Conservation (phyloP, 192 early-diverging fungal genomes). For the Umbelopsis vinacea region DNA sequence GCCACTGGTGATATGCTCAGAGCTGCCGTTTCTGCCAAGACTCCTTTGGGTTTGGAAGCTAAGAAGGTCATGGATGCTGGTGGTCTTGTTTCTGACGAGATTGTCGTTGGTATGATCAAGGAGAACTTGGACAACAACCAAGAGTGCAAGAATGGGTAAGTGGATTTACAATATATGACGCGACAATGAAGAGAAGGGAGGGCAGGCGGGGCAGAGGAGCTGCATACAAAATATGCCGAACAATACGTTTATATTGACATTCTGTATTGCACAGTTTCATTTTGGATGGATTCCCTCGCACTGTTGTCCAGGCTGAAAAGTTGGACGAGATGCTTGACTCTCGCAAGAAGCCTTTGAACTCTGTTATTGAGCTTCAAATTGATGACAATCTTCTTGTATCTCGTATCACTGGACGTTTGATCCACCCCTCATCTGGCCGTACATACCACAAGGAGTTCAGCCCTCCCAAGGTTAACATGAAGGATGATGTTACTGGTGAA, state of each 20-base stretch:
- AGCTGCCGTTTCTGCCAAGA: slow-evolving; percentile 91
- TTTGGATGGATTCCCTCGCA: slow-evolving; percentile 98
- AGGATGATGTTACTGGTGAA: slow-evolving; percentile 97
- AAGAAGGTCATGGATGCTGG: slow-evolving; percentile 99
- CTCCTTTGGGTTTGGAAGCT: slow-evolving; percentile 91
- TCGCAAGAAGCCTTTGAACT: slow-evolving; percentile 78
- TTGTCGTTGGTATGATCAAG: slow-evolving; percentile 96
- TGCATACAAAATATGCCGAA: no score
- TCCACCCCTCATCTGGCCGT: slow-evolving; percentile 91
- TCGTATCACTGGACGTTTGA: slow-evolving; percentile 95
- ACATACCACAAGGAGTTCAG: slow-evolving; percentile 97
- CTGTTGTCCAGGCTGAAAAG: slow-evolving; percentile 97
- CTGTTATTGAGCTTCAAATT: slow-evolving; percentile 92
- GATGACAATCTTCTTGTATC: slow-evolving; percentile 93
- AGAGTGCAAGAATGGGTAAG: slow-evolving; percentile 92
- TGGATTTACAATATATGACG: not conserved
- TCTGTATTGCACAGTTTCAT: slow-evolving; percentile 88
- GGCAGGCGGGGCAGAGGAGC: no score
- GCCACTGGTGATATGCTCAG: slow-evolving; percentile 99
- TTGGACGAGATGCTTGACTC: slow-evolving; percentile 92
- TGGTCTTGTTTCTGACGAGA: slow-evolving; percentile 96
- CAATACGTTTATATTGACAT: no score
- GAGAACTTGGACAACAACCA: slow-evolving; percentile 94
- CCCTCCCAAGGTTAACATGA: slow-evolving; percentile 90
- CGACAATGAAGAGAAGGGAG: not conserved